Percentiles rank a stretch among this genome's conserved stretches.
Conservation (phyloP, 371 early-diverging fungal genomes). For the Dichotomocladium elegans region DNA sequence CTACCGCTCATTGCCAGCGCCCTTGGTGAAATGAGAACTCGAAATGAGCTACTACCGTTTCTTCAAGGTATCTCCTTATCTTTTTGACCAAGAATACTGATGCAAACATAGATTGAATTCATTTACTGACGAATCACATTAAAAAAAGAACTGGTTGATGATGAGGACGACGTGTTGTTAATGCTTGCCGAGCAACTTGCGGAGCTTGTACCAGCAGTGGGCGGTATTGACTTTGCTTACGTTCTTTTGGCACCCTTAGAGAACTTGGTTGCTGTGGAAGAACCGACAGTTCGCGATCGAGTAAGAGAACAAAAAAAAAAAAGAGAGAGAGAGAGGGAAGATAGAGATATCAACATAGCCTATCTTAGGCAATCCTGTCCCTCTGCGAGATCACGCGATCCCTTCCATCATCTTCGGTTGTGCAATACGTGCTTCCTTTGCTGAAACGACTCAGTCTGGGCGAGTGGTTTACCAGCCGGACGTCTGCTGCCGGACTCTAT, state of each 20-base stretch:
- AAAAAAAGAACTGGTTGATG: constrained; percentile 92
- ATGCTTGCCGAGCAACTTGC: constrained; percentile 95
- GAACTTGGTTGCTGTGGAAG: constrained; percentile 94
- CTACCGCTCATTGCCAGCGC: constrained; percentile 90
- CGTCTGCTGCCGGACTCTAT: constrained; percentile 91
- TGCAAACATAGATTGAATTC: too few species aligned
- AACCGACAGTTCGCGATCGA: constrained; percentile 94
- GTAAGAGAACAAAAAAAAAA: constrained; percentile 32
- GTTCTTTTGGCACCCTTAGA: constrained; percentile 87
- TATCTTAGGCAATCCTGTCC: constrained; percentile 83
- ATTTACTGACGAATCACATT: too few species aligned
- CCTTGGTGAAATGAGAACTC: constrained; percentile 90
- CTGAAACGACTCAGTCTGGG: constrained; percentile 88
- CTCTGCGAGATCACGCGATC: constrained; percentile 68
- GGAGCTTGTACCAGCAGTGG: constrained; percentile 85
- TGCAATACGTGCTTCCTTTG: constrained; percentile 86
- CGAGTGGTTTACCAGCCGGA: constrained; percentile 97
- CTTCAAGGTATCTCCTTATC: constrained; percentile 73
- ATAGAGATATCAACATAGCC: neutral
- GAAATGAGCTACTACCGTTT: constrained; percentile 95
- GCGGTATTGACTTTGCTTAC: constrained; percentile 84
- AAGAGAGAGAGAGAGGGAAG: neutral
- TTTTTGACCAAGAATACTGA: neutral
- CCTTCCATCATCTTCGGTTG: constrained; percentile 74
- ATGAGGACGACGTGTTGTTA: constrained; percentile 96